Conservation (phyloP, 495 filamentous ascomycete genomes). For the Hypomontagnella monticulosa region DNA sequence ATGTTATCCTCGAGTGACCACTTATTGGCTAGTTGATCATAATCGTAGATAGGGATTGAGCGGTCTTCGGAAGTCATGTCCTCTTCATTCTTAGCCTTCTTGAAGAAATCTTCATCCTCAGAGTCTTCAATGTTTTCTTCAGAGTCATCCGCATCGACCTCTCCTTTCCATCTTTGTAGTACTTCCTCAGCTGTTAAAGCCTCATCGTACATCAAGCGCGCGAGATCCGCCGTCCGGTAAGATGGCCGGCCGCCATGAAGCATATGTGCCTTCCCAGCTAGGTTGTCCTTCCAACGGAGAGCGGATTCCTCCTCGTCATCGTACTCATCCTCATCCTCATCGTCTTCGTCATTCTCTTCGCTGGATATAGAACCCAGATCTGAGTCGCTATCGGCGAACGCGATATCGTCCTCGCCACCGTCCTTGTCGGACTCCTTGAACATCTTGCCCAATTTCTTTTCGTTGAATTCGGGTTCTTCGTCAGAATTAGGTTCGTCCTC, state of each 20-base stretch:
- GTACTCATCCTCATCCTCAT: conserved; percentile 61
- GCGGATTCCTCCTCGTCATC: conserved; percentile 72
- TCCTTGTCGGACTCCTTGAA: conserved; percentile 59
- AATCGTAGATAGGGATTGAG: conserved; percentile 79
- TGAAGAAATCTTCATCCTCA: conserved; percentile 86
- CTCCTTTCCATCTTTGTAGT: conserved; percentile 79
- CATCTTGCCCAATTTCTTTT: conserved; percentile 64
- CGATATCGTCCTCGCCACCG: conserved; percentile 66
- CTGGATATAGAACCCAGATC: conserved; percentile 91
- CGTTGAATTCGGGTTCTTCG: conserved; percentile 63
- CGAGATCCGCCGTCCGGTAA: conserved; percentile 81
- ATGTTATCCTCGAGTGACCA: conserved; percentile 84
- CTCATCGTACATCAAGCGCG: conserved; percentile 88
- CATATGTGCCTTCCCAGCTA: conserved; percentile 76
- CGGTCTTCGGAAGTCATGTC: conserved; percentile 76
- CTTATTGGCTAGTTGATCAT: conserved; percentile 80
- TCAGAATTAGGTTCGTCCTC: conserved; percentile 67
- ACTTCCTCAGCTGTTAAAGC: conserved; percentile 78
- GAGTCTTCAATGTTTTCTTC: conserved; percentile 69
- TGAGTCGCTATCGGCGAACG: conserved; percentile 96
- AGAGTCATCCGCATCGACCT: conserved; percentile 64
- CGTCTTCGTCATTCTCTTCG: conserved; percentile 66
- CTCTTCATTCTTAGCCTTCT: conserved; percentile 68
- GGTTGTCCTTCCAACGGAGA: conserved; percentile 84
- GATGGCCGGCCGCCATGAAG: conserved; percentile 73